Evolutionary conservation across 179 eudicot genomes (phyloP), one percentile per base, ranked within the genome.

Genomic region (Silene noctiflora): DNA sequence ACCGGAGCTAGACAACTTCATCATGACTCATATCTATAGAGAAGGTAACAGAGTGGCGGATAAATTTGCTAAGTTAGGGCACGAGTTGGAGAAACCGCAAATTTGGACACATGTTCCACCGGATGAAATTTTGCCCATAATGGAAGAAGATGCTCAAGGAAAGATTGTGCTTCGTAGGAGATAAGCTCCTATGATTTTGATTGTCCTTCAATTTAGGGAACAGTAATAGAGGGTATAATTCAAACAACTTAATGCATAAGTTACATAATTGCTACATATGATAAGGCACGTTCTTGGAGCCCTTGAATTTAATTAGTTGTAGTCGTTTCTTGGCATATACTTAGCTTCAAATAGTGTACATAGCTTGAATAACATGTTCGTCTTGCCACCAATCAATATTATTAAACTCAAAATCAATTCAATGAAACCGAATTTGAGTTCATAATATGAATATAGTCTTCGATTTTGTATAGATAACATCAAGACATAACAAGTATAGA

Each of bases 1-100:
- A 12, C 84, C 84, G 0, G 88, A 83, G 79, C 39, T 95, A 8
- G 68, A 86, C 3, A 85, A 84, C 6, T 95, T 84, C 9, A 42
- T 78, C 0, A 31, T 91, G 70, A 95, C 89, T 19, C 99, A 95
- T 79, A 71, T 89, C 46, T 91, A 89, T 63, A 80, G 97, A 13
- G 95, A 95, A 73, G 98, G 99, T 4, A 95, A 95, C 59, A 68
- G 88, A 73, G 93, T 77, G 7, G 99, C 98, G 0, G 95, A 95
- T 83, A 93, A 79, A 56, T 85, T 95, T 14, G 99, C 98, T 1
- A 75, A 86, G 3, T 68, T 91, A 78, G 99, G 95, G 27, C 86
- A 95, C 71, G 67, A 74, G 3, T 72, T 85, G 69, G 83, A 85
- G 44, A 74, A 78, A 72, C 98, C 93, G 67, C 79, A 80, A 11